phyloP scores from a whole-genome alignment of 2,329 filamentous ascomycete genomes.

The Zymoseptoria passerinii region DNA sequence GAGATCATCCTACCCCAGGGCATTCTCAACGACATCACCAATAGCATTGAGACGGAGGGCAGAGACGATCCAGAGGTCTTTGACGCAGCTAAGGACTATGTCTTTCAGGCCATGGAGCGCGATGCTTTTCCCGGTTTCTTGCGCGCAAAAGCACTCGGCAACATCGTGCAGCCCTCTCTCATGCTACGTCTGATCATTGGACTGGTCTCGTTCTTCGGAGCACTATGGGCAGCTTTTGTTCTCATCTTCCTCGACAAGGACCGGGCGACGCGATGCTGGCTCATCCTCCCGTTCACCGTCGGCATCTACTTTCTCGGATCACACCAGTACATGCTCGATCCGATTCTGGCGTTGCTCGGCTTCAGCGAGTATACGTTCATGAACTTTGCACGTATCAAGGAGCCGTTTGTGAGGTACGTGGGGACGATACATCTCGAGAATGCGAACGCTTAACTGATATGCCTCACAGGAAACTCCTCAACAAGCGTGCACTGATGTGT shows the following conservation, averaged over 20 bases:
- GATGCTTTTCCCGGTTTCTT: conserved; percentile 98
- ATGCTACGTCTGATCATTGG: conserved; percentile 79
- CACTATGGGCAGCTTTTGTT: conserved; percentile 87
- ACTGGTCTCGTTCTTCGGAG: conserved; percentile 77
- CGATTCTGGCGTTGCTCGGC: conserved; percentile 77
- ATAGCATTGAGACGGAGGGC: conserved; percentile 79
- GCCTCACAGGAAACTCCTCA: conserved; percentile 57
- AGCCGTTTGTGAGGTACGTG: conserved; percentile 65
- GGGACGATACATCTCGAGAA: no score
- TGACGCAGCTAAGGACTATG: conserved; percentile 95
- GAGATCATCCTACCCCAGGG: conserved; percentile 88
- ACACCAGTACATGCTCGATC: conserved; percentile 93
- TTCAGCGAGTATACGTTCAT: conserved; percentile 96
- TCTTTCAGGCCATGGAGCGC: conserved; percentile 98
- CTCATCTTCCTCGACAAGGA: conserved; percentile 83
- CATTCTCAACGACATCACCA: conserved; percentile 78
- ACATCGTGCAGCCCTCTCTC: conserved; percentile 84
- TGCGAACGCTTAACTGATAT: conserved; percentile 3
- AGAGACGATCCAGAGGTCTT: conserved; percentile 96
- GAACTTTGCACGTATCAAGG: conserved; percentile 77
- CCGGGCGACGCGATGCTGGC: conserved; percentile 71
- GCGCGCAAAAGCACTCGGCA: conserved; percentile 88
- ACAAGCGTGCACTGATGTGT: conserved; percentile 75
- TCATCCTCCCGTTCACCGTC: conserved; percentile 84
- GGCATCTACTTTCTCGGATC: conserved; percentile 82